Evolutionary conservation across 2,329 filamentous ascomycete genomes (phyloP), one percentile per base, ranked within the genome.

Genomic region (Lojkania enalia): DNA sequence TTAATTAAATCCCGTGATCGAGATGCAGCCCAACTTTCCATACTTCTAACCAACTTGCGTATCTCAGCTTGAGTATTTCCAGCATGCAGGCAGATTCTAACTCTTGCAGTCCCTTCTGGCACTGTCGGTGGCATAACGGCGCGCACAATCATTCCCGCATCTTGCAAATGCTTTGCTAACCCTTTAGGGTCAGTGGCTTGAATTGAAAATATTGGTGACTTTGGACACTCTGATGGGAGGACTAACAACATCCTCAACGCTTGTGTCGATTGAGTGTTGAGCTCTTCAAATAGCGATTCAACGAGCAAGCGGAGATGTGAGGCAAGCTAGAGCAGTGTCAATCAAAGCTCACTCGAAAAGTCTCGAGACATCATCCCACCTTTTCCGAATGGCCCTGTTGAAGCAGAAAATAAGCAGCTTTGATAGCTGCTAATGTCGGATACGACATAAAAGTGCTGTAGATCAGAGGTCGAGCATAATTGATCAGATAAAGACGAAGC

Each of bases 401-500:
- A 2, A 70, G 54, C 4, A 69, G 46, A 3, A 35, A 35, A 42
- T 71, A 70, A 0, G 63, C 64, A 2, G 59, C 57, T n/a, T 61
- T 63, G 33, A 77, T 73, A 2, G 69, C 63, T 5, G 69, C 70
- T 1, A 76, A 61, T 2, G 66, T 59, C 4, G 72, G 71, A 32
- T 71, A 74, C 0, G 71, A 66, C 30, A 74, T 58, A 14, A 73
- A 66, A 0, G 71, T 74, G 1, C 69, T 71, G 41, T 72, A 76
- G 9, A 74, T 73, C 1, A 74, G 52, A 0, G 71, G 67, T 0
- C 70, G 62, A 3, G 63, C 64, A 44, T 71, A 71, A 48, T 71
- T 71, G 51, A 69, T 59, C 7, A 70, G 48, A 44, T 69, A 70
- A 25, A 61, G 50, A 7, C 65, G 58, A 3, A 68, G 54, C 3